Evolutionary conservation across 2,329 filamentous ascomycete species (phyloP), one percentile per base, ranked within the genome.

Genomic region (Coniochaeta hoffmannii): DNA sequence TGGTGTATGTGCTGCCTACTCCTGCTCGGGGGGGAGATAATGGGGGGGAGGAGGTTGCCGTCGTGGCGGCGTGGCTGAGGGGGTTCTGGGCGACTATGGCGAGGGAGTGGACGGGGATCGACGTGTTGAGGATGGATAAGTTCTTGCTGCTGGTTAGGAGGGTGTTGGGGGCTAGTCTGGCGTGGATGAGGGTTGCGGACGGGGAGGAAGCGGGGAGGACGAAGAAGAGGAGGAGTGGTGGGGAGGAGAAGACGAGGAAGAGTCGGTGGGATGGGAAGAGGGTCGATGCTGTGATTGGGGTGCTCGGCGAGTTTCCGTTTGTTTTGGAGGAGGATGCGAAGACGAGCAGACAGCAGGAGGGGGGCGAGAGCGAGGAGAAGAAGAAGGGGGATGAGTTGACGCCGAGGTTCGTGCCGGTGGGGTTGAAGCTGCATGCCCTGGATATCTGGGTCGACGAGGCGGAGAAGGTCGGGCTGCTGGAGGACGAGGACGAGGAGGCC

Each of bases 361-460:
- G 64, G 22, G 65, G 63, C 15, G 65, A 65, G 28, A 65, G 59
- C 32, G 67, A 68, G 34, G 67, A 69, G 32, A 64, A 65, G 26
- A 63, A 62, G 28, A 65, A 66, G 34, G 67, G 70, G 26, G 50
- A 57, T 2, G 68, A 70, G n/a, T 35, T 67, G 17, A 56, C 60
- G 55, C 61, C 61, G 9, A 61, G 60, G 55, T 64, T 58, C 54
- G 82, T 95, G 1, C 88, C 93, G 0, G 88, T 94, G 63, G 94
- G 94, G 0, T 68, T 99, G 68, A 76, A 90, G 59, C 85, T 96
- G 69, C 94, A 99, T 71, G 81, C 92, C 14, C 71, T 96, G 60
- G 94, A 99, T 73, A 81, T 97, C 54, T 97, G 89, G 83, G 81
- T 96, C 9, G 94, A 97, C 69, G 92, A 97, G 77, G 71, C 92